Evolutionary conservation across 208 protist genomes (phyloP).

Genomic region (Chromosphaera perkinsii): DNA sequence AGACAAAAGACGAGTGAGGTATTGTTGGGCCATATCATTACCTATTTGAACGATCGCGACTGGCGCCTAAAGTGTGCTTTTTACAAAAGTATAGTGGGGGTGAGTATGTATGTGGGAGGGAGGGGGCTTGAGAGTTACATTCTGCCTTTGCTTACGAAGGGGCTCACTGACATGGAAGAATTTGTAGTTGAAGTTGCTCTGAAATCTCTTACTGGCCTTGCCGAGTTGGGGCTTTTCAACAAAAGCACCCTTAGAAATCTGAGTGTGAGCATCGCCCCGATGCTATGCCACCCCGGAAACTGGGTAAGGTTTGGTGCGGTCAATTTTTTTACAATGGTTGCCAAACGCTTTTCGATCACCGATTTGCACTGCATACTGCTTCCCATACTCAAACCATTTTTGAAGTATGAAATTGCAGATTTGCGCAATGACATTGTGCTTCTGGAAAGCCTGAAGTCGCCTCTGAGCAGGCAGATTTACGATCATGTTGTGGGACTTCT

Average conservation of each 20-base stretch:
- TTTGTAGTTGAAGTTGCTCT: slow-evolving; percentile 19
- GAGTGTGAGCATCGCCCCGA: background rate
- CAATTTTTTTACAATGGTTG: background rate
- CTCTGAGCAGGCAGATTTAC: background rate
- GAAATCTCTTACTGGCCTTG: slow-evolving; percentile 7
- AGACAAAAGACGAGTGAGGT: slow-evolving; percentile 11
- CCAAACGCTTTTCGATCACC: background rate
- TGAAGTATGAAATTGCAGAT: slow-evolving; percentile 9
- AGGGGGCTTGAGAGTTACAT: slow-evolving; percentile 13
- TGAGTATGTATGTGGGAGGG: slow-evolving; percentile 21
- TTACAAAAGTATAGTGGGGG: slow-evolving; percentile 15
- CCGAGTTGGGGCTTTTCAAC: slow-evolving; percentile 2
- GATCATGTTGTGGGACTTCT: too few relatives aligned
- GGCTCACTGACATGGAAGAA: slow-evolving; percentile 32
- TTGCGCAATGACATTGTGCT: background rate
- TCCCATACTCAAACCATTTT: background rate
- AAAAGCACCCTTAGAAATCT: background rate
- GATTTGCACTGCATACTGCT: slow-evolving; percentile 19
- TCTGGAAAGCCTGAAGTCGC: background rate
- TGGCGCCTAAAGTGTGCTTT: slow-evolving; percentile 17
- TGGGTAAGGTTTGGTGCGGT: slow-evolving; percentile 29
- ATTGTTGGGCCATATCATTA: slow-evolving; percentile 27
- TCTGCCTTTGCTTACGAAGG: slow-evolving; percentile 28
- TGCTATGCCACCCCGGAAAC: slow-evolving; percentile 28
- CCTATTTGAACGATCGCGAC: slow-evolving; percentile 30